Conservation (phyloP, 306 rosid genomes). For the Cucumis cinereus region DNA sequence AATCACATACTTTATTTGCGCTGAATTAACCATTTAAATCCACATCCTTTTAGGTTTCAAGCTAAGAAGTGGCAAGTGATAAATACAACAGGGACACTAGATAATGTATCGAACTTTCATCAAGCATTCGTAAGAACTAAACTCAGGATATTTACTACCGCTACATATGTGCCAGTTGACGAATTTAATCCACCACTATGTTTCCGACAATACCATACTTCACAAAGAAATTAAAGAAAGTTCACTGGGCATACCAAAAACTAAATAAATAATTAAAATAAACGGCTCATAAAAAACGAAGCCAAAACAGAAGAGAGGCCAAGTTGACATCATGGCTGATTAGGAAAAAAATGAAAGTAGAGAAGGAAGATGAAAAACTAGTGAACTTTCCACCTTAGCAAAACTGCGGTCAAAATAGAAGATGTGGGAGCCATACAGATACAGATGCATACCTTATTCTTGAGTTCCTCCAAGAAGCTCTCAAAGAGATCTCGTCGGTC, state of each 20-base stretch:
- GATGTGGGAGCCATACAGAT: slow-evolving; percentile 16
- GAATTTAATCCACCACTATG: background rate
- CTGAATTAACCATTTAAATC: background rate
- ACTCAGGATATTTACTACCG: background rate
- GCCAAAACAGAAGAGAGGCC: background rate
- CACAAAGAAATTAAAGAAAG: background rate
- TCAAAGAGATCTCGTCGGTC: slow-evolving; percentile 80
- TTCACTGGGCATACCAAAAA: background rate
- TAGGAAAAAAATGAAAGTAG: background rate
- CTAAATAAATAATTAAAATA: background rate
- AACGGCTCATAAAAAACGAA: background rate
- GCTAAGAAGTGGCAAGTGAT: background rate
- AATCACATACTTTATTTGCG: background rate
- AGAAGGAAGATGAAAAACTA: background rate
- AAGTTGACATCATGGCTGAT: background rate
- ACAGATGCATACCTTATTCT: slow-evolving; percentile 36
- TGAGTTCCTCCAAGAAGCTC: slow-evolving; percentile 56
- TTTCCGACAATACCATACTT: background rate
- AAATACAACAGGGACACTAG: background rate
- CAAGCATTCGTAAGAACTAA: background rate
- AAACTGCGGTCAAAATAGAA: background rate
- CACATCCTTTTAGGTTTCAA: background rate
- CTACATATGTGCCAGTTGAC: background rate
- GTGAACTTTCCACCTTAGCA: background rate
- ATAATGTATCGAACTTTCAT: background rate